Conservation (phyloP, 2,329 filamentous ascomycete species). For the Botrytis squamosa region DNA sequence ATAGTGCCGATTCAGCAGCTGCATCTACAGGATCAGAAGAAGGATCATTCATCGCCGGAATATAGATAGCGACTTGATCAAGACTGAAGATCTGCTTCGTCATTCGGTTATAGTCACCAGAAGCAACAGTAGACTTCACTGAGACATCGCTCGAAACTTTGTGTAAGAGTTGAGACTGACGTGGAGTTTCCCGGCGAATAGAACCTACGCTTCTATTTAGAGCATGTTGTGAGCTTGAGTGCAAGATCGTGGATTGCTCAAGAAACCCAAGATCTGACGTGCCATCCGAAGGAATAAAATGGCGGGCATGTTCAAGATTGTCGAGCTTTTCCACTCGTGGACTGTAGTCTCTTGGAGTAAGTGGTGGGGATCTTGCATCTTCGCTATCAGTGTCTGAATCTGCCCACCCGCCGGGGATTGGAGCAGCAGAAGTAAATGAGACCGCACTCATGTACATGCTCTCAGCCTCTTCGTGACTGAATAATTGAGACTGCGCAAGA, state of each 20-base stretch:
- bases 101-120: constrained; percentile 34
- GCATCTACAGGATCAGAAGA: constrained; percentile 16
- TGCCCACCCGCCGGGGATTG: constrained; percentile 35
- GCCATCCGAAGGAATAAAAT: constrained; percentile 15
- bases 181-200: neutral
- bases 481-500: constrained; percentile 64
- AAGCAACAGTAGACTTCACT: constrained; percentile 33
- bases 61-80: constrained; percentile 40
- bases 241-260: neutral
- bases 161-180: constrained; percentile 25
- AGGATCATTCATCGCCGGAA: constrained; percentile 29
- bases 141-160: constrained; percentile 32
- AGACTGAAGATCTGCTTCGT: constrained; percentile 40
- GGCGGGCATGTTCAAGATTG: constrained; percentile 34
- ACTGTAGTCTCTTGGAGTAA: constrained; percentile 26
- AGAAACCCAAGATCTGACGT: neutral
- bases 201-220: constrained; percentile 22
- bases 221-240: constrained; percentile 16
- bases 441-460: constrained; percentile 85
- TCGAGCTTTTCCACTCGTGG: constrained; percentile 25
- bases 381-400: constrained; percentile 29
- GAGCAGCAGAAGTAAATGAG: constrained; percentile 43
- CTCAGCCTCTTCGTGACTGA: constrained; percentile 76
- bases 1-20: constrained; percentile 20
- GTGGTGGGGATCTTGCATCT: constrained; percentile 23